Conservation (phyloP, 768 basidiomycete genomes). For the Boletus subparvulus region DNA sequence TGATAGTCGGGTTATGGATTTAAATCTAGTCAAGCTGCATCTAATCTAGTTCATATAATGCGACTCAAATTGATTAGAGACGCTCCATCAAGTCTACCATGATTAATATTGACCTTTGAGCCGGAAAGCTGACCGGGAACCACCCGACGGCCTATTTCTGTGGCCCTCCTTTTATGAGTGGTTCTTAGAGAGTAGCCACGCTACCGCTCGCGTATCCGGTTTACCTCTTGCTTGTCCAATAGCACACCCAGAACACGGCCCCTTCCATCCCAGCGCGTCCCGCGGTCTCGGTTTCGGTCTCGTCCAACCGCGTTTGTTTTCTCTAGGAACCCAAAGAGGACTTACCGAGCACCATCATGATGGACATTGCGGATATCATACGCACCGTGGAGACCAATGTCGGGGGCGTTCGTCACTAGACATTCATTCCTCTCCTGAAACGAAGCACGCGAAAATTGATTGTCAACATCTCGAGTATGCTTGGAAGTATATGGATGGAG, state of each 20-base stretch:
- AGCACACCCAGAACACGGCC: not conserved
- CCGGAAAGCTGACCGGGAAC: too few species aligned
- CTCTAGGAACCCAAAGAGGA: slow-evolving; percentile 24
- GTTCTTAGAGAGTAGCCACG: not conserved
- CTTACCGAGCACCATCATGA: slow-evolving; percentile 18
- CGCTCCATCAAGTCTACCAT: too few species aligned
- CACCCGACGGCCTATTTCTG: too few species aligned
- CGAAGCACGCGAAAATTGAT: slow-evolving; percentile 30
- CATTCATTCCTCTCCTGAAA: slow-evolving; percentile 35
- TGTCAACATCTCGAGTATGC: slow-evolving; percentile 33
- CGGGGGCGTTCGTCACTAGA: slow-evolving; percentile 35
- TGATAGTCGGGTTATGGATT: not conserved
- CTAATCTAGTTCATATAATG: too few species aligned
- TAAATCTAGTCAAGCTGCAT: not conserved
- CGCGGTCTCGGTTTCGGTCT: slow-evolving; percentile 1
- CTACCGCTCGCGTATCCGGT: not conserved
- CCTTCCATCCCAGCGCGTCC: slow-evolving; percentile 20
- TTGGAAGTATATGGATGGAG: slow-evolving; percentile 35
- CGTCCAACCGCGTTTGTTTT: not conserved
- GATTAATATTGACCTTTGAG: not conserved
- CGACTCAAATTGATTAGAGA: not conserved
- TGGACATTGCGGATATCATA: slow-evolving; percentile 21
- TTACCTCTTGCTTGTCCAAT: not conserved
- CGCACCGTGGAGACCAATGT: slow-evolving; percentile 31
- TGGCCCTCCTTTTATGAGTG: too few species aligned